These are phyloP conservation scores for Grigorovia transvaalensis DNA, from an alignment of 805 yeast genomes.

Conservation along the genomic window DNA sequence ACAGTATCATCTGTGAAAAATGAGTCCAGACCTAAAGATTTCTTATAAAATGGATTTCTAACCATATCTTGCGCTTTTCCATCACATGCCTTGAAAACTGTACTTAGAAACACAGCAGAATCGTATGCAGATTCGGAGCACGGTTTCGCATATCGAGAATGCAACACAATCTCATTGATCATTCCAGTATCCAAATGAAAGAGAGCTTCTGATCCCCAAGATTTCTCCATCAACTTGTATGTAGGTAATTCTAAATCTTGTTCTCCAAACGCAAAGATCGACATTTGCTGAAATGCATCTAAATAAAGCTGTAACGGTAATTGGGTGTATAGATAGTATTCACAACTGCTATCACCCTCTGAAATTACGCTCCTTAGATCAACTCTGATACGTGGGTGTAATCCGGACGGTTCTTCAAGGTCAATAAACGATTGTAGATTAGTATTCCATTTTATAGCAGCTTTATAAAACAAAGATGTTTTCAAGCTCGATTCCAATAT, in stretches of 20 bases:
- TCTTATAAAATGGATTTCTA: slow-evolving; percentile 32
- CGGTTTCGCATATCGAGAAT: slow-evolving; percentile 43
- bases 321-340: slow-evolving; percentile 33
- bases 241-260: slow-evolving; percentile 49
- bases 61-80: slow-evolving; percentile 18
- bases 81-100: slow-evolving; percentile 43
- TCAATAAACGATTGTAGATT: slow-evolving; percentile 2
- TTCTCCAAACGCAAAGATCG: slow-evolving; percentile 41
- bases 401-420: slow-evolving; percentile 27
- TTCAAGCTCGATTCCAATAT: slow-evolving; percentile 18
- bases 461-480: slow-evolving; percentile 16
- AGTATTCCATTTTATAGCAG: slow-evolving; percentile 3
- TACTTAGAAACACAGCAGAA: slow-evolving; percentile 29
- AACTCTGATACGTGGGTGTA: slow-evolving; percentile 30
- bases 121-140: slow-evolving; percentile 10
- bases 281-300: slow-evolving; percentile 45
- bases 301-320: slow-evolving; percentile 39
- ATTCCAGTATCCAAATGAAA: slow-evolving; percentile 25
- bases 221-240: slow-evolving; percentile 28
- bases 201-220: slow-evolving; percentile 40
- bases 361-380: slow-evolving; percentile 5
- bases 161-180: slow-evolving; percentile 34
- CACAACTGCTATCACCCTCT: slow-evolving; percentile 26
- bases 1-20: slow-evolving; percentile 37
- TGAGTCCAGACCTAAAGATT: slow-evolving; percentile 35